Percentiles rank a stretch among this genome's conserved stretches.
phyloP scores from a whole-genome alignment of 2,329 filamentous ascomycete genomes.

The Sordariomycetes sp. region DNA sequence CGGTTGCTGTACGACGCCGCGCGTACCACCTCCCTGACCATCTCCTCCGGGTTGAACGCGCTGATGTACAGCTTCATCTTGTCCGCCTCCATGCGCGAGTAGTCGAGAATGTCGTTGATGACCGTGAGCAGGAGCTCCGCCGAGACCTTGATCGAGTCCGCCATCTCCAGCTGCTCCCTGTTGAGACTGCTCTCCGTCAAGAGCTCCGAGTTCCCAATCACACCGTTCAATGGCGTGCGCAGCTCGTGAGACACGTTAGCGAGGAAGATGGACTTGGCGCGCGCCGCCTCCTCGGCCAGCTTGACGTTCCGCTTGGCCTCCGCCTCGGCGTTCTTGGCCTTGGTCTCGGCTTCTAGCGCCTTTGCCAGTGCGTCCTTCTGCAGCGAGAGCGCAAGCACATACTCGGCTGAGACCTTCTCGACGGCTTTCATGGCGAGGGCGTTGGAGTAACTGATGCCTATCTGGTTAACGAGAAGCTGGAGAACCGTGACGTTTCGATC shows the following conservation, averaged over 20 bases:
- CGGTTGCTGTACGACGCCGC: slow-evolving; percentile 57
- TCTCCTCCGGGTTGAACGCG: slow-evolving; percentile 56
- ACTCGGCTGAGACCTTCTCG: slow-evolving; percentile 68
- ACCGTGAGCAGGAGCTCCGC: slow-evolving; percentile 81
- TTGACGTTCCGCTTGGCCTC: slow-evolving; percentile 71
- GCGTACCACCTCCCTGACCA: slow-evolving; percentile 56
- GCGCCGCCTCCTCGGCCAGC: slow-evolving; percentile 72
- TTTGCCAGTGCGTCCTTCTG: slow-evolving; percentile 65
- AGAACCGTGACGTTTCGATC: slow-evolving; percentile 59
- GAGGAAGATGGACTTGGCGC: slow-evolving; percentile 72
- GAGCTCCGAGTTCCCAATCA: slow-evolving; percentile 81
- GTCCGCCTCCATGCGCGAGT: slow-evolving; percentile 86
- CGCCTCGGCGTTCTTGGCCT: slow-evolving; percentile 66
- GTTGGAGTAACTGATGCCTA: slow-evolving; percentile 62
- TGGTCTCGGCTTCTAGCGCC: slow-evolving; percentile 61
- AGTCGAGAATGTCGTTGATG: slow-evolving; percentile 94
- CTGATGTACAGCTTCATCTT: slow-evolving; percentile 73
- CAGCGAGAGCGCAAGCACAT: slow-evolving; percentile 65
- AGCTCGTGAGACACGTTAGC: slow-evolving; percentile 75
- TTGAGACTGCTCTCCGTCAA: slow-evolving; percentile 66
- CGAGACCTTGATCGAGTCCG: slow-evolving; percentile 76
- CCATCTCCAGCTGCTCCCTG: slow-evolving; percentile 72
- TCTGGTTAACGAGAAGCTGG: slow-evolving; percentile 67
- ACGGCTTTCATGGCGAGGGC: slow-evolving; percentile 58
- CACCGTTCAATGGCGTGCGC: slow-evolving; percentile 74